A percentile compares a stretch with the other conserved stretches of the same genome.
Conservation (phyloP, 164 flowering plant genomes). For the Cinnamomum chago region DNA sequence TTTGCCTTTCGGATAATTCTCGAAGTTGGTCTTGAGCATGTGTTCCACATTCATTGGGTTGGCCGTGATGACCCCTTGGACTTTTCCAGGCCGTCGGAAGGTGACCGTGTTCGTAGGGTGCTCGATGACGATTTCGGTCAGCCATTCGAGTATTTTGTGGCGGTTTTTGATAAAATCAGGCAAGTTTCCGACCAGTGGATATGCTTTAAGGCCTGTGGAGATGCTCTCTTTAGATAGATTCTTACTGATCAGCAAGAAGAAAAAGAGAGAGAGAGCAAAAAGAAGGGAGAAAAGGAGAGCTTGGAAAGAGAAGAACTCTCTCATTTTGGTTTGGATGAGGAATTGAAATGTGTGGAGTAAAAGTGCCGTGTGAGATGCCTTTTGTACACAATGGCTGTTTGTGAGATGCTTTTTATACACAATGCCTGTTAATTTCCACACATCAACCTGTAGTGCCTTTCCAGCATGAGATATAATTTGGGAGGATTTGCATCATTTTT, state of each 20-base stretch:
- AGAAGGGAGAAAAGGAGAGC: conserved; percentile 7
- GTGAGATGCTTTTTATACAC: too few relatives aligned
- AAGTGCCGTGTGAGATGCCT: too few relatives aligned
- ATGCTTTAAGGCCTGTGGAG: conserved; percentile 30
- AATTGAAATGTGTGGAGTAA: too few relatives aligned
- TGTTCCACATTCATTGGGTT: conserved; percentile 9
- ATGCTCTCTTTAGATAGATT: conserved; percentile 3
- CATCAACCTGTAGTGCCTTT: too few relatives aligned
- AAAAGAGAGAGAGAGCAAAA: conserved; percentile 20
- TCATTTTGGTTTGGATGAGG: too few relatives aligned
- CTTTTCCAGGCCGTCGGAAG: background rate
- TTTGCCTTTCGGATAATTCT: conserved; percentile 8
- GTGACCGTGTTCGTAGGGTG: conserved; percentile 3
- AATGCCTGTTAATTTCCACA: too few relatives aligned
- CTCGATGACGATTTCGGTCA: conserved; percentile 5
- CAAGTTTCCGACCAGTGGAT: conserved; percentile 5
- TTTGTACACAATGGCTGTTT: too few relatives aligned
- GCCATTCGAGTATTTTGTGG: conserved; percentile 12
- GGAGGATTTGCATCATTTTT: too few relatives aligned
- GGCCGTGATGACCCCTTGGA: conserved; percentile 1
- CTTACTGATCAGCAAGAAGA: conserved; percentile 11
- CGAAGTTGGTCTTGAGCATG: conserved; percentile 9
- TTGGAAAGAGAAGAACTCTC: conserved; percentile 17
- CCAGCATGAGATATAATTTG: too few relatives aligned
- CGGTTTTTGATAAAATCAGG: conserved; percentile 8